Base-by-base conservation (phyloP, 2,329 filamentous ascomycete genomes). In the Neocatenulostroma microsporum region DNA sequence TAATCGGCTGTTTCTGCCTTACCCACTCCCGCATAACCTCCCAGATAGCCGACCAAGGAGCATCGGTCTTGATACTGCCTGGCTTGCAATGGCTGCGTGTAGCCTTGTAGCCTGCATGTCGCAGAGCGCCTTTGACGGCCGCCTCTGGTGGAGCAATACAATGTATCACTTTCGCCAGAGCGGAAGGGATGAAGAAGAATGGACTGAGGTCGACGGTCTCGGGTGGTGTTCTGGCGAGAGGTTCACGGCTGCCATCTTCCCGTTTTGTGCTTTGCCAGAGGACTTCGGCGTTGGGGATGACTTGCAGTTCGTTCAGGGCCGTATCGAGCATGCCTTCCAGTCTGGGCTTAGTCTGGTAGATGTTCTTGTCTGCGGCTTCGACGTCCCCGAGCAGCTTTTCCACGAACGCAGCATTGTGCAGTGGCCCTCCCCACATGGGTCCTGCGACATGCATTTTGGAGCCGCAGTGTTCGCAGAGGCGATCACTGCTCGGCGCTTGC, bases 11-110 rank as follows among this genome's bases (percentile, higher is more conserved):
- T 52, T 81, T 83, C 56, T 94, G 86, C 17, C 81, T 75, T 11
- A 84, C 76, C 86, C 87, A 98, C 62, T 94, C 87, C 19, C 84
- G 74, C 77, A 96, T 91, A 19, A 96, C 69, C 57, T 93, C 83
- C 88, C 91, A 96, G 31, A 98, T 74, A 0, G 85, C 79, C 4
- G 70, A 70, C 87, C 87, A 98, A 0, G 88, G 84, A 11, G 91
- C 91, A 61, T 96, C 79, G 0, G 91, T 96, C 66, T 93, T 94
- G 62, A 96, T 79, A 53, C 84, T 91, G 18, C 88, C 89, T 0
- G 85, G 74, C 48, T 87, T 86, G 51, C 86, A 86, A 61, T 98
- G 91, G 50, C 84, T 94, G 52, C 89, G 78, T 1, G 84, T 84
- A 3, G 83, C 83, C 30, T 74, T 73, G 57, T 94, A 96, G 6